Conservation (phyloP, 1,139 yeast species). For the Kurtzmaniella quercitrusa region DNA sequence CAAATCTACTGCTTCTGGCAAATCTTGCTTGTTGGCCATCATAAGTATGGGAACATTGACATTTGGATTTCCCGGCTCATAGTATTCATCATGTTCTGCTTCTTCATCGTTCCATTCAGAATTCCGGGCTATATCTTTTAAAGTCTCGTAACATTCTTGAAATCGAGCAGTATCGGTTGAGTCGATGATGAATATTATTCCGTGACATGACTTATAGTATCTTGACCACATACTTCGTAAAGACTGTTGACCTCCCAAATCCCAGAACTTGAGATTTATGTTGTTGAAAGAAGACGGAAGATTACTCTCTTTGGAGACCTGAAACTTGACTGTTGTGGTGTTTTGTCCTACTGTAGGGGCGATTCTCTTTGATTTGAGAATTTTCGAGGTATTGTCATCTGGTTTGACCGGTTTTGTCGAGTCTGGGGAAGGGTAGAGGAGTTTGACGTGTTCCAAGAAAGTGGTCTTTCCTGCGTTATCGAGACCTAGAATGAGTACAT, state of each 20-base stretch:
- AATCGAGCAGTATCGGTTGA: slow-evolving; percentile 81
- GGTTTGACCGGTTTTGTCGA: slow-evolving; percentile 10
- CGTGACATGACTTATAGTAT: slow-evolving; percentile 83
- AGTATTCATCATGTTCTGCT: background rate
- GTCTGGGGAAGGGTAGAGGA: slow-evolving; percentile 32
- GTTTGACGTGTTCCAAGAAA: slow-evolving; percentile 41
- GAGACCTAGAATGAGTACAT: slow-evolving; percentile 76
- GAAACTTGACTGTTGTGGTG: slow-evolving; percentile 43
- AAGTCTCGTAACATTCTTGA: slow-evolving; percentile 72
- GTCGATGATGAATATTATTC: slow-evolving; percentile 87
- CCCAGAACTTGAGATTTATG: slow-evolving; percentile 80
- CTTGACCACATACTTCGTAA: slow-evolving; percentile 83
- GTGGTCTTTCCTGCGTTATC: slow-evolving; percentile 95
- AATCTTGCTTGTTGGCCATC: slow-evolving; percentile 94
- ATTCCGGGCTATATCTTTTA: slow-evolving; percentile 43
- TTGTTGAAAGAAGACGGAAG: slow-evolving; percentile 39
- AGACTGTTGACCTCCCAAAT: slow-evolving; percentile 88
- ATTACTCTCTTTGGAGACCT: slow-evolving; percentile 22
- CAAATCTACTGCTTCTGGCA: slow-evolving; percentile 68
- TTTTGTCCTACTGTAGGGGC: slow-evolving; percentile 62
- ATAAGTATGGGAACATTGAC: slow-evolving; percentile 82
- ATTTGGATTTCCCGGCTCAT: slow-evolving; percentile 29
- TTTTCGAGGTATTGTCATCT: slow-evolving; percentile 18
- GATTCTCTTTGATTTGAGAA: slow-evolving; percentile 36
- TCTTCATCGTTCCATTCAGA: slow-evolving; percentile 45